Conservation (phyloP, 495 filamentous ascomycete species). For the Letharia lupina region DNA sequence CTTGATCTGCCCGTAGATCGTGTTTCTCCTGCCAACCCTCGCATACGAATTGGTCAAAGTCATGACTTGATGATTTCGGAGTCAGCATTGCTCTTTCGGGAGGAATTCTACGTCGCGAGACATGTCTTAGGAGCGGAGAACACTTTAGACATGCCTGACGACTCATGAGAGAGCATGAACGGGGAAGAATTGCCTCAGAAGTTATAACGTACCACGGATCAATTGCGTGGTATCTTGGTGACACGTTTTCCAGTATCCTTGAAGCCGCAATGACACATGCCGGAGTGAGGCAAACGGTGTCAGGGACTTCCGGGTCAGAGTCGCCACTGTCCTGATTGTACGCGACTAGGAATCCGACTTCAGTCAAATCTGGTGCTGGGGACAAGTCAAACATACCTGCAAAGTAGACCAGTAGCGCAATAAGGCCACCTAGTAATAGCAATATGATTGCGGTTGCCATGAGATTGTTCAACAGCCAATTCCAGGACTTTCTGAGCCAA, state of each 20-base stretch:
- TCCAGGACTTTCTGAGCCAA: conserved; percentile 14
- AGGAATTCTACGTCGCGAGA: too few species aligned
- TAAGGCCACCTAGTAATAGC: conserved; percentile 24
- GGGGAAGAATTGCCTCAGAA: too few species aligned
- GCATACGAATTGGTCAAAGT: conserved; percentile 64
- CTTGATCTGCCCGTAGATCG: conserved; percentile 59
- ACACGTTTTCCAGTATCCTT: conserved; percentile 57
- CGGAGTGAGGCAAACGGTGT: conserved; percentile 44
- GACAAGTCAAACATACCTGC: conserved; percentile 8
- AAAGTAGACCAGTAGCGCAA: conserved; percentile 23
- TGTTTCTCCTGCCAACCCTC: conserved; percentile 57
- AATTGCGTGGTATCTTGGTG: conserved; percentile 52
- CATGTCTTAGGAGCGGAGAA: too few species aligned
- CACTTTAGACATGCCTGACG: too few species aligned
- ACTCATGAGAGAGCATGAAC: too few species aligned
- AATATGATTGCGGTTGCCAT: conserved; percentile 18
- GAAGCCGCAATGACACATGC: conserved; percentile 63
- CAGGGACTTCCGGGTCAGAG: neutral
- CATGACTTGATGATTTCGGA: conserved; percentile 23
- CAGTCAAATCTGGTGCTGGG: neutral
- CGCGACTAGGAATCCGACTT: conserved; percentile 1
- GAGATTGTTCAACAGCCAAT: conserved; percentile 20
- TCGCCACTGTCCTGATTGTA: conserved; percentile 11
- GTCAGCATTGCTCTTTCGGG: too few species aligned
- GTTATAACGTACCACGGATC: conserved; percentile 46